Percentiles rank a stretch among this genome's conserved stretches.
These are phyloP conservation scores for Nyssa sinensis DNA, from an alignment of 148 eudicot genomes.

Conservation along the genomic window DNA sequence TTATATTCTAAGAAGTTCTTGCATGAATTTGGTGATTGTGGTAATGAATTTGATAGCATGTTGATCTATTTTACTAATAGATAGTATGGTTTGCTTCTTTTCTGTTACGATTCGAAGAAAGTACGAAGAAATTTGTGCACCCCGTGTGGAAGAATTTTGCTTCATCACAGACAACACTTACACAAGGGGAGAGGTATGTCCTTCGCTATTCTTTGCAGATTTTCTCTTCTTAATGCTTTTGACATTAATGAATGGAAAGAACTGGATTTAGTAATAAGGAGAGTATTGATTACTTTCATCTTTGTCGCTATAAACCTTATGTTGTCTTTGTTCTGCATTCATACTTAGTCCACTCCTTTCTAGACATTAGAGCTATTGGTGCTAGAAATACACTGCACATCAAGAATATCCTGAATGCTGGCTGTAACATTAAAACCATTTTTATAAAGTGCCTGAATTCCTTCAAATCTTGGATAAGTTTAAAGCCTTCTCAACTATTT, in stretches of 20 bases:
- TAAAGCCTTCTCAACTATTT: background rate
- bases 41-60: background rate
- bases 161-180: constrained; percentile 87
- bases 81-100: constrained; percentile 15
- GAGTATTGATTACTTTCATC: background rate
- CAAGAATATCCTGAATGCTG: background rate
- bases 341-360: background rate
- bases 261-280: background rate
- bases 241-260: background rate
- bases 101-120: constrained; percentile 44
- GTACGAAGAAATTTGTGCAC: constrained; percentile 87
- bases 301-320: background rate
- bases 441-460: background rate
- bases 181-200: constrained; percentile 68
- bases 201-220: background rate
- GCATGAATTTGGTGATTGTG: background rate
- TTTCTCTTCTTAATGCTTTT: constrained; percentile 6
- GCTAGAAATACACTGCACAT: background rate
- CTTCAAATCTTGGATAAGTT: background rate
- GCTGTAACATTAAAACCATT: background rate
- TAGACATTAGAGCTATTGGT: background rate
- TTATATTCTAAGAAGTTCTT: background rate
- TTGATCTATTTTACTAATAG: background rate
- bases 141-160: constrained; percentile 83
- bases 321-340: background rate